Percentiles rank a stretch among this genome's conserved stretches.
Evolutionary conservation across 2,329 filamentous ascomycete genomes (phyloP).

Genomic region (Fusarium nygamai): DNA sequence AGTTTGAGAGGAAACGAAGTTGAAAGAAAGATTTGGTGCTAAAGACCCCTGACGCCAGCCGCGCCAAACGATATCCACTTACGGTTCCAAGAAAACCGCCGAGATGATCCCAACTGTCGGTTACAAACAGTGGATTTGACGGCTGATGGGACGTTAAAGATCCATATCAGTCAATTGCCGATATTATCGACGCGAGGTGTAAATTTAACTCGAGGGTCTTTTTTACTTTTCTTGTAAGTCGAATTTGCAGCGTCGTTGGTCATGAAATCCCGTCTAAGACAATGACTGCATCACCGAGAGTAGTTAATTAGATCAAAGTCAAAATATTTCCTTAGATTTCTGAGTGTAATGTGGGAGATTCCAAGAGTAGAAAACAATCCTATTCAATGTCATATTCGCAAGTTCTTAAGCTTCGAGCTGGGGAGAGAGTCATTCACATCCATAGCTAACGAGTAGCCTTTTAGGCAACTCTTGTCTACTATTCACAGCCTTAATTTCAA

Average conservation of each 20-base stretch:
- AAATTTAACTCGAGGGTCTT: background rate
- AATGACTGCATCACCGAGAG: background rate
- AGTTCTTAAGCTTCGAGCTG: background rate
- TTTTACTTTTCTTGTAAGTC: background rate
- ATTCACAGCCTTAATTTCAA: background rate
- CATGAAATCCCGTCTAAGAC: background rate
- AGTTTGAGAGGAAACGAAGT: background rate
- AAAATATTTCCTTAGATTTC: background rate
- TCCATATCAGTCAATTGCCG: background rate
- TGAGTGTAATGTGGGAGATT: background rate
- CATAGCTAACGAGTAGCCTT: too few species aligned
- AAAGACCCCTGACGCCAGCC: constrained; percentile 26
- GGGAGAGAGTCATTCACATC: background rate
- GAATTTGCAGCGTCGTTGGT: background rate
- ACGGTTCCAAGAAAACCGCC: constrained; percentile 3
- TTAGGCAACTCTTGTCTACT: background rate
- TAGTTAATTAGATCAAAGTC: background rate
- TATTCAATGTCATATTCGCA: background rate
- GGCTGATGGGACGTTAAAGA: background rate
- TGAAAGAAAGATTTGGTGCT: constrained; percentile 28
- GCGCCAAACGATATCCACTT: constrained; percentile 28
- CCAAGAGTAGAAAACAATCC: too few species aligned
- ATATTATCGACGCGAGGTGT: background rate
- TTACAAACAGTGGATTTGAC: background rate
- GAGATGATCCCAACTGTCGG: constrained; percentile 6